Conservation (phyloP, 164 flowering plant species). For the Vitis labrusca region DNA sequence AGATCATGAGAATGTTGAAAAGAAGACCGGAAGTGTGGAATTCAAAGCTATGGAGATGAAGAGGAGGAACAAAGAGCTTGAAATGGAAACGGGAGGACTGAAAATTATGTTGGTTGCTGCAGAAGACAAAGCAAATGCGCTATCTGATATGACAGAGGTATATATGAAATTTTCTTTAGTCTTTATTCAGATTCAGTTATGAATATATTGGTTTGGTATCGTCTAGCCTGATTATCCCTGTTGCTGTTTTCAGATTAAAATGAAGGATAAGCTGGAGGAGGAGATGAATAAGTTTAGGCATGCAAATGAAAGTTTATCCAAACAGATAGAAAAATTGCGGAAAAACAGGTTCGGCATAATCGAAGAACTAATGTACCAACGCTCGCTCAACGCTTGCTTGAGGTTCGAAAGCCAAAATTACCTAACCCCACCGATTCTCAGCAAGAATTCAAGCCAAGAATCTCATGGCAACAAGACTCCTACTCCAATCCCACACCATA, state of each 20-base stretch:
- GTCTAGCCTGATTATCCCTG: too few relatives aligned
- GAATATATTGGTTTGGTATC: too few relatives aligned
- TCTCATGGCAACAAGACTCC: conserved; percentile 4
- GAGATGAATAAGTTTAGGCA: conserved; percentile 14
- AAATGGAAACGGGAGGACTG: conserved; percentile 22
- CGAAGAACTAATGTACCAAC: conserved; percentile 29
- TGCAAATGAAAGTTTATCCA: conserved; percentile 16
- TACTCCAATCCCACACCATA: background rate
- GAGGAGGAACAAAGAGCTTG: conserved; percentile 28
- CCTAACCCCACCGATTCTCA: conserved; percentile 2
- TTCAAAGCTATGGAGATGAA: conserved; percentile 10
- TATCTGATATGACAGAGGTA: conserved; percentile 23
- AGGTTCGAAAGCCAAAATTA: conserved; percentile 12
- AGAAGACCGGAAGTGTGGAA: conserved; percentile 11
- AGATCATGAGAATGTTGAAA: conserved; percentile 3
- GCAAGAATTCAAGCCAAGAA: background rate
- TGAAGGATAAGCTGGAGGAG: conserved; percentile 8
- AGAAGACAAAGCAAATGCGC: conserved; percentile 8
- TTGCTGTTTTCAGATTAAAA: conserved; percentile 16
- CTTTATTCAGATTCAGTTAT: too few relatives aligned
- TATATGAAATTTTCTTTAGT: background rate
- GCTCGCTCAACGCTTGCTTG: conserved; percentile 30
- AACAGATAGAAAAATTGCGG: conserved; percentile 23
- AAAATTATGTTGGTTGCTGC: conserved; percentile 7
- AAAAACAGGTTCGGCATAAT: conserved; percentile 20